Percentiles rank a stretch among this genome's conserved stretches.
These are phyloP conservation scores for Alternaria triticina DNA, from an alignment of 2,329 filamentous ascomycete genomes.

Conservation along the genomic window DNA sequence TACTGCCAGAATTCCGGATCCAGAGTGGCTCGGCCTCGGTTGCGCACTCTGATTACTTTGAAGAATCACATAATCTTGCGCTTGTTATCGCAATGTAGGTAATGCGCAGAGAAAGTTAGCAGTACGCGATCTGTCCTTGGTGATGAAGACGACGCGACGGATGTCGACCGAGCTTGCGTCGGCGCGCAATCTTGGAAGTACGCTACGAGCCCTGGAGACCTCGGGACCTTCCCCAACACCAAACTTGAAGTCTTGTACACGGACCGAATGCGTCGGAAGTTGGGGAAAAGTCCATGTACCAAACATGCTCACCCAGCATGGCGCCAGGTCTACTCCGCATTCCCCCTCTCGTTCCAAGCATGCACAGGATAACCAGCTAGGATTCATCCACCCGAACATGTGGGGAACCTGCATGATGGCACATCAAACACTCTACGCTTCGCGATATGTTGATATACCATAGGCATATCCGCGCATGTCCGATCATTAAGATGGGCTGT, in stretches of 20 bases:
- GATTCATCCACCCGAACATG: constrained; percentile 12
- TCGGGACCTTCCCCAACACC: neutral
- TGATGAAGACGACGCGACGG: neutral
- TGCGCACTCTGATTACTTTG: neutral
- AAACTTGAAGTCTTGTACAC: neutral
- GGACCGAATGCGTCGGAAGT: neutral
- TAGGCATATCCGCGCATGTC: neutral
- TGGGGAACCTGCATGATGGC: constrained; percentile 13
- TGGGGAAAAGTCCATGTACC: neutral
- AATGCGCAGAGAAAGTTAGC: neutral
- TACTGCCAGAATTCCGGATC: neutral
- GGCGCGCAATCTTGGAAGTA: neutral
- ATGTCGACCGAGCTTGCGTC: neutral
- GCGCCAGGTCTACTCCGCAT: constrained; percentile 11
- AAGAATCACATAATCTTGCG: neutral
- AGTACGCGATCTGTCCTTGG: neutral
- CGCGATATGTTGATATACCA: neutral
- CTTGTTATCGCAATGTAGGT: neutral
- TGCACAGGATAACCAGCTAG: neutral
- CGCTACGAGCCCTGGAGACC: too few species aligned
- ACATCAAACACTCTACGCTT: constrained; percentile 1
- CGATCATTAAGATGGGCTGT: neutral
- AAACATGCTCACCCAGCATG: neutral
- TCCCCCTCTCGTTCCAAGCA: constrained; percentile 8
- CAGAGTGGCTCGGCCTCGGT: neutral